These are phyloP conservation scores for Cucurbita moschata DNA, from an alignment of 306 rosid genomes.

Conservation along the genomic window DNA sequence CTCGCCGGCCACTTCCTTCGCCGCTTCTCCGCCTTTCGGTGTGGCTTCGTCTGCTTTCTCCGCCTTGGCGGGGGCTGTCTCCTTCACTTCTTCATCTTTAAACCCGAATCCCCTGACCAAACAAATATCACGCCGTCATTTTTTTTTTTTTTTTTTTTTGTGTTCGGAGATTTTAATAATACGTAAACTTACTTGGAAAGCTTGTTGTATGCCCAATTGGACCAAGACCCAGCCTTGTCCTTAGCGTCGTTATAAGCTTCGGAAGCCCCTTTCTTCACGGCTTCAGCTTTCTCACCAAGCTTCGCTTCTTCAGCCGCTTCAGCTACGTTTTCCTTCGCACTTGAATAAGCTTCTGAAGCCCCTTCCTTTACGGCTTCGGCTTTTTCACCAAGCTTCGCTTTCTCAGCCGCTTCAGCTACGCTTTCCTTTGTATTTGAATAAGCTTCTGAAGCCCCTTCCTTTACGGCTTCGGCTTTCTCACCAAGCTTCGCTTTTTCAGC, in stretches of 20 bases:
- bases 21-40: conserved; percentile 11
- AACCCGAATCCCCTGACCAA: background rate
- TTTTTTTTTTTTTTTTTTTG: too few species aligned
- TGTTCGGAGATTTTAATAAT: too few species aligned
- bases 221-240: conserved; percentile 10
- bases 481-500: too few species aligned
- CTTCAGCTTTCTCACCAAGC: background rate
- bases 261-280: background rate
- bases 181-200: conserved; percentile 20
- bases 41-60: conserved; percentile 22
- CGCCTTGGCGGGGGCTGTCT: conserved; percentile 9
- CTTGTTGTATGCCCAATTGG: conserved; percentile 14
- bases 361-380: background rate
- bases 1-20: conserved; percentile 9
- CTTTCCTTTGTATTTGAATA: too few species aligned
- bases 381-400: too few species aligned
- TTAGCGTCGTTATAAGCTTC: background rate
- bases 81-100: background rate
- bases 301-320: background rate
- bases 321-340: background rate
- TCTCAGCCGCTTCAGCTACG: too few species aligned
- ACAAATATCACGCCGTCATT: background rate
- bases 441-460: background rate
- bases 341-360: background rate
- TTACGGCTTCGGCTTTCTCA: too few species aligned